phyloP scores from a whole-genome alignment of 768 basidiomycete species.

The Lactarius vividus region DNA sequence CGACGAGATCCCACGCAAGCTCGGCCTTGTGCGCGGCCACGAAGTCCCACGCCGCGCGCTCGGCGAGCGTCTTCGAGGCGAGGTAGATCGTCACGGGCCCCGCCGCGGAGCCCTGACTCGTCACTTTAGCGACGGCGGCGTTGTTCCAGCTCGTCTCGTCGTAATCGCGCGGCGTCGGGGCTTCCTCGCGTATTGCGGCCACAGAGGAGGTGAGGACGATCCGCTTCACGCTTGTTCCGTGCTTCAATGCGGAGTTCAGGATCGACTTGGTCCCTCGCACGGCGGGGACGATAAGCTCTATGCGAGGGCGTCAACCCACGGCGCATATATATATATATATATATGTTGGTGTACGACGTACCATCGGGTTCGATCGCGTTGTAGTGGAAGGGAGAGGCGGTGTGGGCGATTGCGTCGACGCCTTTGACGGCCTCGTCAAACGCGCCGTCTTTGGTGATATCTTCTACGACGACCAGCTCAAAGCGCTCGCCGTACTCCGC shows the following conservation, averaged over 20 bases:
- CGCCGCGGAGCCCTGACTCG: slow-evolving; percentile 49
- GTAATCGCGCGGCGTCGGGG: slow-evolving; percentile 26
- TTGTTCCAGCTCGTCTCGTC: slow-evolving; percentile 51
- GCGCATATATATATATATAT: not conserved
- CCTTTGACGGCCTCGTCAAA: slow-evolving; percentile 80
- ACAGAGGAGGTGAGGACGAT: slow-evolving; percentile 61
- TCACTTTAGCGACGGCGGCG: slow-evolving; percentile 42
- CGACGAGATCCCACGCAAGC: slow-evolving; percentile 50
- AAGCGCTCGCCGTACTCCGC: slow-evolving; percentile 53
- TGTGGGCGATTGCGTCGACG: slow-evolving; percentile 70
- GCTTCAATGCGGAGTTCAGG: slow-evolving; percentile 54
- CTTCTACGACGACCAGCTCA: slow-evolving; percentile 63
- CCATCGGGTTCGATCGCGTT: slow-evolving; percentile 43
- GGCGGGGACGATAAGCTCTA: slow-evolving; percentile 68
- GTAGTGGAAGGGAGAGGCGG: slow-evolving; percentile 59
- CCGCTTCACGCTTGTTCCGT: slow-evolving; percentile 55
- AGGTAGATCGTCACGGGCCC: slow-evolving; percentile 45
- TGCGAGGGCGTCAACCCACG: not conserved
- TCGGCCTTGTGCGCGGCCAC: slow-evolving; percentile 42
- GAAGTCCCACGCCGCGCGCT: slow-evolving; percentile 55
- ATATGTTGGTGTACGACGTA: slow-evolving; percentile 9
- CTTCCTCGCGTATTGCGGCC: slow-evolving; percentile 42
- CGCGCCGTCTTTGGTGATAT: slow-evolving; percentile 59
- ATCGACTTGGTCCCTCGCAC: slow-evolving; percentile 67
- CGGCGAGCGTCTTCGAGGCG: slow-evolving; percentile 59